Conservation (phyloP, 495 filamentous ascomycete species). For the Hypoxylon perforatum region DNA sequence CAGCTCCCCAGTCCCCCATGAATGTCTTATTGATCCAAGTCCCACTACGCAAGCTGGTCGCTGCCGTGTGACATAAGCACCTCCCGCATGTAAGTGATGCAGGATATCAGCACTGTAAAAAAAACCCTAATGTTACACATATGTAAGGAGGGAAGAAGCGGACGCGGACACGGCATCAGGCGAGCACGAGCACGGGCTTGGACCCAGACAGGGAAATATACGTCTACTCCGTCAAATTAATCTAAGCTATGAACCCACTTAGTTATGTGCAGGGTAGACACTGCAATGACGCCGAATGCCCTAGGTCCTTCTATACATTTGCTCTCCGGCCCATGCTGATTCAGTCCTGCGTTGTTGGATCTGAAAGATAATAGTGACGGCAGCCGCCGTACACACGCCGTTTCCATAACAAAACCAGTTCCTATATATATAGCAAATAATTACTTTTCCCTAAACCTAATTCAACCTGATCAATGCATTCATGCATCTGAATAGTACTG, state of each 20-base stretch:
- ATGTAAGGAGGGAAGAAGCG: too few species aligned
- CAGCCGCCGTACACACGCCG: slow-evolving; percentile 7
- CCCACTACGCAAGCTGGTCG: neutral
- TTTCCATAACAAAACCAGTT: slow-evolving; percentile 11
- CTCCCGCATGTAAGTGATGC: neutral
- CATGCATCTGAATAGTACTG: slow-evolving; percentile 63
- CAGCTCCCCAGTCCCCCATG: slow-evolving; percentile 1
- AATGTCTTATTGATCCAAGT: slow-evolving; percentile 12
- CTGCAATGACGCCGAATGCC: slow-evolving; percentile 22
- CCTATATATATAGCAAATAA: slow-evolving; percentile 33
- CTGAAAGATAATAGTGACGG: slow-evolving; percentile 4
- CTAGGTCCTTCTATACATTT: slow-evolving; percentile 27
- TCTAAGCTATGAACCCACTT: slow-evolving; percentile 14
- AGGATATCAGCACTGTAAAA: slow-evolving; percentile 6
- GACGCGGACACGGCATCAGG: neutral
- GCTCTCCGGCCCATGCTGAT: slow-evolving; percentile 20
- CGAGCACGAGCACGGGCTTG: neutral
- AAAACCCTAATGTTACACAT: neutral
- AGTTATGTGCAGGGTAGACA: slow-evolving; percentile 33
- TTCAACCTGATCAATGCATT: slow-evolving; percentile 22
- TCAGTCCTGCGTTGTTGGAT: slow-evolving; percentile 29
- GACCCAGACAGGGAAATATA: neutral
- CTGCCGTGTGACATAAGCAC: neutral
- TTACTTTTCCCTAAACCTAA: slow-evolving; percentile 17
- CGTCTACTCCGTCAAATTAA: slow-evolving; percentile 32